These are phyloP conservation scores for Debaryomyces castellii DNA, from an alignment of 805 yeast species.

Conservation along the genomic window DNA sequence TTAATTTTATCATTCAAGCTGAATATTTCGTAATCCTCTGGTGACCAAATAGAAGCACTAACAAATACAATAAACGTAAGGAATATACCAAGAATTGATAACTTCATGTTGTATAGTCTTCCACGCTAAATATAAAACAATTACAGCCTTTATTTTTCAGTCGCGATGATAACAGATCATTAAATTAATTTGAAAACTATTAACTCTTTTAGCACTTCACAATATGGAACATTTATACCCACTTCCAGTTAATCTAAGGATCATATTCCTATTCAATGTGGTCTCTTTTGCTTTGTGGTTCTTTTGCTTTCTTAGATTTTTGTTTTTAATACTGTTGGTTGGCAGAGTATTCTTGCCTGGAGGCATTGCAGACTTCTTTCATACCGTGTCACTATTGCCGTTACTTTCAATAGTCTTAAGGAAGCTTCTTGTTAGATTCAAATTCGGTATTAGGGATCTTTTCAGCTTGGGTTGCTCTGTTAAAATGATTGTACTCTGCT, in stretches of 20 bases:
- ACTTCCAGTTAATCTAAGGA: constrained; percentile 27
- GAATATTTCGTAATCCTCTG: constrained; percentile 81
- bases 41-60: constrained; percentile 48
- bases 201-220: neutral
- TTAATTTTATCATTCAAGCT: constrained; percentile 62
- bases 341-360: constrained; percentile 66
- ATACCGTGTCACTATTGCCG: constrained; percentile 36
- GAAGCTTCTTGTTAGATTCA: constrained; percentile 12
- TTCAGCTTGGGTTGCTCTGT: constrained; percentile 30
- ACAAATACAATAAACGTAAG: constrained; percentile 3
- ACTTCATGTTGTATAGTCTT: neutral
- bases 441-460: constrained; percentile 13
- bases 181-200: neutral
- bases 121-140: neutral
- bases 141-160: neutral
- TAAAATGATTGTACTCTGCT: constrained; percentile 39
- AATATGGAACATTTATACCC: constrained; percentile 36
- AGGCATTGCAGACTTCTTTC: constrained; percentile 68
- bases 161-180: constrained; percentile 4
- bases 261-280: constrained; percentile 33
- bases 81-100: neutral
- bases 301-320: constrained; percentile 48
- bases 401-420: constrained; percentile 21
- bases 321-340: constrained; percentile 59
- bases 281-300: constrained; percentile 46